Evolutionary conservation across 805 yeast species (phyloP), one percentile per base, ranked within the genome.

Genomic region (Wickerhamiella australiensis): DNA sequence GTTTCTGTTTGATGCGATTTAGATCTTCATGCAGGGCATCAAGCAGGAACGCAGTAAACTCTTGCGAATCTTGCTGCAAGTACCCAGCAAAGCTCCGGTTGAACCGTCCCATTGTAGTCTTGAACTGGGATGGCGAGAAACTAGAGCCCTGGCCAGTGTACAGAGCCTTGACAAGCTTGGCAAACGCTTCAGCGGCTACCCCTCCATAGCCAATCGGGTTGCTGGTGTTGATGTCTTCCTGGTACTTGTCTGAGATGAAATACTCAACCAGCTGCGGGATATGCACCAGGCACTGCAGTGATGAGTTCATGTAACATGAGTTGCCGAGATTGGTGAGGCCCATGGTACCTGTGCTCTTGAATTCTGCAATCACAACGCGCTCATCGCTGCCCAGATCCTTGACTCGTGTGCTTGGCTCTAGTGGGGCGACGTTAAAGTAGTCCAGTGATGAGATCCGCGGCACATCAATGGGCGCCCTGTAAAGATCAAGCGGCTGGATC

Each of bases 271-370:
- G 65, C 62, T 86, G 95, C 1, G 95, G 94, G 11, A 88, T 73
- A 60, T 90, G 97, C 11, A 57, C 74, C 38, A 90, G 67, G 59
- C 96, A 90, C 61, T 92, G 97, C 42, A 90, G 66, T 0, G 96
- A 96, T 8, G 94, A 84, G 63, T 86, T 87, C 96, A 88, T 87
- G 63, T 86, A 88, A 64, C 96, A 88, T 0, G 94, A 80, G 61
- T 88, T 88, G 2, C 96, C 96, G 53, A 87, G 67, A 60, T 85
- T 88, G 47, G 72, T 68, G 59, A 81, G 56, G 53, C 96, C 81
- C 52, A 72, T 63, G 43, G 70, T 61, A 55, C 96, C 88, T 22
- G 51, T 15, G 3, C 33, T 7, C 41, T 29, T 31, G 41, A 13
- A n/a, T n/a, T 36, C 38, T 4, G 29, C 25, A 11, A 44, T 21